A percentile compares a stretch with the other conserved stretches of the same genome.
phyloP scores from a whole-genome alignment of 805 yeast genomes.

The Clavispora vitiphila region DNA sequence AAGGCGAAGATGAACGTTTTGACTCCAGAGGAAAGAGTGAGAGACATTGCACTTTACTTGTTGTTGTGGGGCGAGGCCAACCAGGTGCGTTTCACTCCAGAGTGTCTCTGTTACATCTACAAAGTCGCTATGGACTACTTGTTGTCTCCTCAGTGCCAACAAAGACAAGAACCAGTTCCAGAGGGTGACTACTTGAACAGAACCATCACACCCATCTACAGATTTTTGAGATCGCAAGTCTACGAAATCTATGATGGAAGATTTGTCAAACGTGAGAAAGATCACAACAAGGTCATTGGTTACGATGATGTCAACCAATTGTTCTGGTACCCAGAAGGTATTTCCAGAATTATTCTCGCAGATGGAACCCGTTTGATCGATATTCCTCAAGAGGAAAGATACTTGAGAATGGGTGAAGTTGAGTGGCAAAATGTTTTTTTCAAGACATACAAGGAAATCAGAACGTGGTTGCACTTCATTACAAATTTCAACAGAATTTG shows the following conservation, averaged over 20 bases:
- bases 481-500: conserved; percentile 85
- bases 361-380: conserved; percentile 93
- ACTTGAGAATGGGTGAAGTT: conserved; percentile 82
- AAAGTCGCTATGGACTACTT: conserved; percentile 92
- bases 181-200: conserved; percentile 91
- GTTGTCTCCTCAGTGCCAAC: conserved; percentile 85
- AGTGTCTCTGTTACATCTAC: conserved; percentile 83
- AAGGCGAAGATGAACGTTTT: conserved; percentile 70
- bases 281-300: conserved; percentile 77
- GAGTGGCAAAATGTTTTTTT: conserved; percentile 85
- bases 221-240: conserved; percentile 73
- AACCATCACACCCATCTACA: conserved; percentile 85
- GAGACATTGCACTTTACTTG: conserved; percentile 71
- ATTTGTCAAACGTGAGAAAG: conserved; percentile 78
- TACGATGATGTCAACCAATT: conserved; percentile 98
- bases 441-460: conserved; percentile 69
- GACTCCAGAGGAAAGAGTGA: conserved; percentile 72
- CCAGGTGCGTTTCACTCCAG: conserved; percentile 87
- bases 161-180: conserved; percentile 75
- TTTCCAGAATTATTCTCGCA: conserved; percentile 82
- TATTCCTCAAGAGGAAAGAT: conserved; percentile 85
- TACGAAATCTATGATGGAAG: conserved; percentile 79
- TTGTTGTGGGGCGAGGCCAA: conserved; percentile 88
- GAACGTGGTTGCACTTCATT: conserved; percentile 73
- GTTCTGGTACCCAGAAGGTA: conserved; percentile 99